Evolutionary conservation across 441 rosid genomes (phyloP).

Genomic region (Jatropha multifida): DNA sequence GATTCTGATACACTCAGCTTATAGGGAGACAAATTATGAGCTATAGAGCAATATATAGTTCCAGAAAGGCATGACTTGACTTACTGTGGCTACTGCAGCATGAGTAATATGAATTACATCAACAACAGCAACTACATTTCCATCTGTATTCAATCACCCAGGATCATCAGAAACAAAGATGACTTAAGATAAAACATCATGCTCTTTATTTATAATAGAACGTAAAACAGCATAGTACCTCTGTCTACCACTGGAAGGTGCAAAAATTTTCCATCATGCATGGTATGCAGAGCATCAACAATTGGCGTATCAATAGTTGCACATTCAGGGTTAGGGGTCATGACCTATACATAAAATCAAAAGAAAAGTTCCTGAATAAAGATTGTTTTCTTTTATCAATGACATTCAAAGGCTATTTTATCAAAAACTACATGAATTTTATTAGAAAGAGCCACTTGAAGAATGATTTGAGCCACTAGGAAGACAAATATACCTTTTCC

Average conservation of each 20-base stretch:
- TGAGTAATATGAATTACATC: slow-evolving; percentile 87
- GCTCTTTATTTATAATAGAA: slow-evolving; percentile 3
- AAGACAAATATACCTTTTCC: slow-evolving; percentile 63
- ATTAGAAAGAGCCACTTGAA: not conserved
- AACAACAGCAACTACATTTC: slow-evolving; percentile 74
- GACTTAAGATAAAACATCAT: slow-evolving; percentile 6
- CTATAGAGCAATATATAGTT: slow-evolving; percentile 9
- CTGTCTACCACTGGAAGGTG: slow-evolving; percentile 91
- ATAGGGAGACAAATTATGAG: not conserved
- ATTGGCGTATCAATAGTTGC: slow-evolving; percentile 83
- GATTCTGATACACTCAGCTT: not conserved
- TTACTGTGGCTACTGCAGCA: slow-evolving; percentile 95
- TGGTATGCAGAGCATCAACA: slow-evolving; percentile 87
- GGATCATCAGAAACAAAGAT: slow-evolving; percentile 29
- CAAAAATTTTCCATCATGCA: slow-evolving; percentile 96
- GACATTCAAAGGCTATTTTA: not conserved
- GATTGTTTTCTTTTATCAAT: slow-evolving; percentile 7
- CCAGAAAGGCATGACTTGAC: slow-evolving; percentile 26
- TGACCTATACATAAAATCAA: slow-evolving; percentile 52
- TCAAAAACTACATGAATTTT: slow-evolving; percentile 1
- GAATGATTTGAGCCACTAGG: not conserved
- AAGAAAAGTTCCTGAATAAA: slow-evolving; percentile 13
- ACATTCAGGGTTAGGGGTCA: slow-evolving; percentile 97
- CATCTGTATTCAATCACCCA: slow-evolving; percentile 53
- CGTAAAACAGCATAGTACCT: slow-evolving; percentile 40